Base-by-base conservation (phyloP, 1,284 basidiomycete genomes). In the Puccinia brachypodii region DNA sequence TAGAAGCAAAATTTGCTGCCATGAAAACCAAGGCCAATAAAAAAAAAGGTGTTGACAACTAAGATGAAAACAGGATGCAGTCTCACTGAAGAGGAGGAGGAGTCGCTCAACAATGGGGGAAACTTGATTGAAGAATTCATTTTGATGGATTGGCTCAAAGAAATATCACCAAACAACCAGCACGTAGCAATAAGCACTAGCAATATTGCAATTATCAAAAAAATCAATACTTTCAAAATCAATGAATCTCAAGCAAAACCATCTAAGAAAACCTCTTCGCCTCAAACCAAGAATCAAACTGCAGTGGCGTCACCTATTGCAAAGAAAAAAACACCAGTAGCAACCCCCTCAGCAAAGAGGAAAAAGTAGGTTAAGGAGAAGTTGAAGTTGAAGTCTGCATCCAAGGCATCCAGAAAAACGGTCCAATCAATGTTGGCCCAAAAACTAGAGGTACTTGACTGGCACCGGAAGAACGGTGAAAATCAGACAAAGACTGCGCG, bases 401-500 rank as follows among this genome's bases (percentile, higher is more conserved):
- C 56, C 2, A 58, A 58, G 25, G 3, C 56, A 28, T 25, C 56
- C 36, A 38, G 25, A 13, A 66, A 22, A 40, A 11, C 13, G 11
- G 31, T 33, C 31, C 22, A 13, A 14, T 62, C 76, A 56, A 78
- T 62, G 2, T 47, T 78, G 9, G 16, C 62, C 13, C 76, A 78
- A 56, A n/a, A 78, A n/a, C 9, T 78, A n/a, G 64, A 78, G 36
- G 31, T 78, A 2, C 36, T 78, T 4, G 44, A 78, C 50, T 78
- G 76, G 76, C 36, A 68, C 38, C 44, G 38, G 13, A 19, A 19
- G 8, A 66, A 78, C 19, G 64, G 76, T 28, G 14, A 69, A 28
- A 66, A 50, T 14, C 76, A 78, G 33, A 64, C 60, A 16, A 64
- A 38, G 11, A 68, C 58, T 2, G 76, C 76, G 1, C 1, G 19